A percentile compares a stretch with the other conserved stretches of the same genome.
These are phyloP conservation scores for Aspergillus panamensis DNA, from an alignment of 495 filamentous ascomycete genomes.

Conservation along the genomic window DNA sequence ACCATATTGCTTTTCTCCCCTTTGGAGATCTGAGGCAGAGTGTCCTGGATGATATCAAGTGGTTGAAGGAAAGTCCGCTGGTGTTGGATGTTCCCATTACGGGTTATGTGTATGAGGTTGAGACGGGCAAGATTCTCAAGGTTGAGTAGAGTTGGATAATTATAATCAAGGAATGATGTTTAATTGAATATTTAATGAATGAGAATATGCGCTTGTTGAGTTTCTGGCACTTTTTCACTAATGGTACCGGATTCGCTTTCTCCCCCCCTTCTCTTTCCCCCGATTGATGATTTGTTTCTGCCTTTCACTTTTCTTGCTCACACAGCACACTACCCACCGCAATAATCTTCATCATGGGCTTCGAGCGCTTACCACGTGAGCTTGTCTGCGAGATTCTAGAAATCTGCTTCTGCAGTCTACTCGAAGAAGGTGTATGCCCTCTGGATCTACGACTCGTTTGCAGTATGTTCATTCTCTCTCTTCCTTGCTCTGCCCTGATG, in stretches of 20 bases:
- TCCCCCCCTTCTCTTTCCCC: not conserved
- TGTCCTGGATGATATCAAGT: slow-evolving; percentile 63
- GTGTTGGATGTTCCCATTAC: slow-evolving; percentile 59
- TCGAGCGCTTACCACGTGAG: not conserved
- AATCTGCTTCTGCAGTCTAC: not conserved
- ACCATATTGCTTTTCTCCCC: slow-evolving; percentile 55
- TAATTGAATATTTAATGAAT: not conserved
- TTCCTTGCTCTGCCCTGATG: too few relatives aligned
- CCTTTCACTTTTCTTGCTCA: not conserved
- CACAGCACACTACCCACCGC: too few relatives aligned
- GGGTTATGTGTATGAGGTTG: slow-evolving; percentile 79
- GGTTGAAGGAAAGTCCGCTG: slow-evolving; percentile 55
- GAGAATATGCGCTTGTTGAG: too few relatives aligned
- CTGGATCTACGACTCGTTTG: not conserved
- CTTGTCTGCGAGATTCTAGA: not conserved
- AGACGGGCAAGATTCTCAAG: slow-evolving; percentile 65
- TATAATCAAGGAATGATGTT: not conserved
- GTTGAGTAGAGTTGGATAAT: slow-evolving; percentile 28
- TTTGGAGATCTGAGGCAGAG: slow-evolving; percentile 62
- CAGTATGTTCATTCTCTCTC: not conserved
- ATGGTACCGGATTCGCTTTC: not conserved
- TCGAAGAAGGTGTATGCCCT: not conserved
- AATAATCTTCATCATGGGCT: not conserved
- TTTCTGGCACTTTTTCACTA: too few relatives aligned
- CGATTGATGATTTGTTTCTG: too few relatives aligned